These are phyloP conservation scores for Plenodomus tracheiphilus DNA, from an alignment of 2,329 filamentous ascomycete genomes.

Conservation along the genomic window DNA sequence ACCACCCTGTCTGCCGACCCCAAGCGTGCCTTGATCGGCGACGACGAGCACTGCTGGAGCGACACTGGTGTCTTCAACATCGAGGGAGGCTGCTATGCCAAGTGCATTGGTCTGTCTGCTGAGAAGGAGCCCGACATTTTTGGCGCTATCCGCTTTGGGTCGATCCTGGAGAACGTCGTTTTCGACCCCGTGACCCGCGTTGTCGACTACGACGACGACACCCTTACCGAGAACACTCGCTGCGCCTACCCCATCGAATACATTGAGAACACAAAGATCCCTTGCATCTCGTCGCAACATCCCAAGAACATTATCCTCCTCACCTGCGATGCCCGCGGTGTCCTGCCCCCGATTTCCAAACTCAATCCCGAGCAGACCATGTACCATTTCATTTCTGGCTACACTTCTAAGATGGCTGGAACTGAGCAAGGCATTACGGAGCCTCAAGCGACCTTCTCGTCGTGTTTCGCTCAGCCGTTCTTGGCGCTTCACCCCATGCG, in stretches of 20 bases:
- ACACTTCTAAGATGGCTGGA: conserved; percentile 99
- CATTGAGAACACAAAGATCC: conserved; percentile 98
- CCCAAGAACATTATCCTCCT: conserved; percentile 97
- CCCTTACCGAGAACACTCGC: conserved; percentile 96
- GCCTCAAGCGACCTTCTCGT: conserved; percentile 97
- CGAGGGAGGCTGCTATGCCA: conserved; percentile 98
- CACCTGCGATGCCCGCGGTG: conserved; percentile 96
- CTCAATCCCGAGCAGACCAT: conserved; percentile 93
- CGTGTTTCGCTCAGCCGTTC: conserved; percentile 99
- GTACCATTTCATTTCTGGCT: conserved; percentile 99
- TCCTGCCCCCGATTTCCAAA: conserved; percentile 97
- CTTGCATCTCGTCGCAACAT: conserved; percentile 84
- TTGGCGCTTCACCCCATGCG: conserved; percentile 98
- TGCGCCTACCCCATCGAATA: conserved; percentile 99
- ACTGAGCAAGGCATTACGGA: conserved; percentile 97
- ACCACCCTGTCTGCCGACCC: conserved; percentile 96
- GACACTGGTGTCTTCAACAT: conserved; percentile 99
- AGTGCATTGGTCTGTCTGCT: conserved; percentile 93
- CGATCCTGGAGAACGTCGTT: conserved; percentile 97
- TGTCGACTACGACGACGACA: conserved; percentile 94
- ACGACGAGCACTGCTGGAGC: conserved; percentile 99
- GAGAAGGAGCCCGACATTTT: conserved; percentile 99
- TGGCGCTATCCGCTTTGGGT: conserved; percentile 93
- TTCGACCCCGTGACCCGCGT: conserved; percentile 88
- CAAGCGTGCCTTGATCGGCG: conserved; percentile 93